Evolutionary conservation across 495 filamentous ascomycete species (phyloP).

Genomic region (Neurospora sp.): DNA sequence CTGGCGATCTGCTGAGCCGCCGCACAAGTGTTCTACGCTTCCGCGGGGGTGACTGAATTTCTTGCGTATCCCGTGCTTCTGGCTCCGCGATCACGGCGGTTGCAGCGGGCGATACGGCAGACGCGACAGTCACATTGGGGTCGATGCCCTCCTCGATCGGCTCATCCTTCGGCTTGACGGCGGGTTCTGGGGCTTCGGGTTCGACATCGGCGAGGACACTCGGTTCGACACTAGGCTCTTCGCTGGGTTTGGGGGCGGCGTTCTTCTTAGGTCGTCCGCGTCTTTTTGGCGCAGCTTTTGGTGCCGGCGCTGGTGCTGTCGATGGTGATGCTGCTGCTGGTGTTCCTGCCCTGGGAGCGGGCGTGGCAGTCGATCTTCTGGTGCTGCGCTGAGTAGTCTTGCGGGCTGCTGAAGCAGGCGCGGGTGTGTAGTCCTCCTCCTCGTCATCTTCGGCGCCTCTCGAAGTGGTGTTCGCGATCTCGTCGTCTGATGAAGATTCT

Average conservation of each 20-base stretch:
- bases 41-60: constrained; percentile 29
- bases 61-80: neutral
- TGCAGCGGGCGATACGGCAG: constrained; percentile 35
- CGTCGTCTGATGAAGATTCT: constrained; percentile 53
- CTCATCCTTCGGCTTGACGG: neutral
- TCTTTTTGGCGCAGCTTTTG: constrained; percentile 27
- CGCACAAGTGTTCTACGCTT: constrained; percentile 63
- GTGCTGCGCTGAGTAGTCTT: constrained; percentile 21
- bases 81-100: constrained; percentile 18
- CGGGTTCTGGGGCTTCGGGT: neutral
- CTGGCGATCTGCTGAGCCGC: constrained; percentile 19
- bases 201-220: neutral
- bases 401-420: constrained; percentile 33
- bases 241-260: constrained; percentile 17
- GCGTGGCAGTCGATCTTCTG: constrained; percentile 44
- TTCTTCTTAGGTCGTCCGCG: constrained; percentile 3
- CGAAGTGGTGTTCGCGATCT: constrained; percentile 47
- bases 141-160: constrained; percentile 39
- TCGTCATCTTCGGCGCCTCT: constrained; percentile 50
- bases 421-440: constrained; percentile 72
- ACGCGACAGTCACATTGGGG: constrained; percentile 39
- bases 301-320: constrained; percentile 15
- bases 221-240: constrained; percentile 37
- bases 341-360: constrained; percentile 22
- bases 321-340: constrained; percentile 2